Evolutionary conservation across 2,329 filamentous ascomycete species (phyloP).

Genomic region (Colletotrichum liriopes): DNA sequence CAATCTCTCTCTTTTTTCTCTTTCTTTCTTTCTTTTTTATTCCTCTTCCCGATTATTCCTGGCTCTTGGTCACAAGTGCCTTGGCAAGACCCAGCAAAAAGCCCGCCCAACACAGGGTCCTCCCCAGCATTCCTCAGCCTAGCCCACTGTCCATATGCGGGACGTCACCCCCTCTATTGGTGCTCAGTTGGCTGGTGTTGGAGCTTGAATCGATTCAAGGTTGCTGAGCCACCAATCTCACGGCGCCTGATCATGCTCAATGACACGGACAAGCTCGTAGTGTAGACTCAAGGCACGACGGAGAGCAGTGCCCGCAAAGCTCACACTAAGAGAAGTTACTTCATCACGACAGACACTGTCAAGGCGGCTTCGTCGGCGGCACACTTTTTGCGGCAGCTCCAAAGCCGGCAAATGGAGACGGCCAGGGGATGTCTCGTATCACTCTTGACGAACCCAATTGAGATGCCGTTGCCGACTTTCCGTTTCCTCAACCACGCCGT

Average conservation of each 20-base stretch:
- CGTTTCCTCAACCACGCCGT: conserved; percentile 14
- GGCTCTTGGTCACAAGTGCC: conserved; percentile 21
- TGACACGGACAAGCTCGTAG: not conserved
- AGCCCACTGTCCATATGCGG: conserved; percentile 15
- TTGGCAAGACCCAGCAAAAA: conserved; percentile 27
- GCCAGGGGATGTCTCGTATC: conserved; percentile 21
- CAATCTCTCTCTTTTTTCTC: not conserved
- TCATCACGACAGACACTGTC: not conserved
- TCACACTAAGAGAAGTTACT: not conserved
- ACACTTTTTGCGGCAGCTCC: not conserved
- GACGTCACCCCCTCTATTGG: not conserved
- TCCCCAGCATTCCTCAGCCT: conserved; percentile 9
- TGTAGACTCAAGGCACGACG: not conserved
- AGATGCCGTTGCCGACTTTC: conserved; percentile 19
- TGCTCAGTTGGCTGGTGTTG: not conserved
- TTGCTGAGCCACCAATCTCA: conserved; percentile 21
- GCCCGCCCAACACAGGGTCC: conserved; percentile 18
- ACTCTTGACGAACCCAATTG: conserved; percentile 1
- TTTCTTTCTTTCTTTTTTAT: not conserved
- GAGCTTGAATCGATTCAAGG: not conserved
- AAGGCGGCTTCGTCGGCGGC: not conserved
- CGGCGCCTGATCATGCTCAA: not conserved
- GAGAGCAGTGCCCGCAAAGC: not conserved
- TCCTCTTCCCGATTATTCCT: not conserved
- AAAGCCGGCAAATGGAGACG: conserved; percentile 6